Base-by-base conservation (phyloP, 2,329 filamentous ascomycete species). In the Fusarium illudens region DNA sequence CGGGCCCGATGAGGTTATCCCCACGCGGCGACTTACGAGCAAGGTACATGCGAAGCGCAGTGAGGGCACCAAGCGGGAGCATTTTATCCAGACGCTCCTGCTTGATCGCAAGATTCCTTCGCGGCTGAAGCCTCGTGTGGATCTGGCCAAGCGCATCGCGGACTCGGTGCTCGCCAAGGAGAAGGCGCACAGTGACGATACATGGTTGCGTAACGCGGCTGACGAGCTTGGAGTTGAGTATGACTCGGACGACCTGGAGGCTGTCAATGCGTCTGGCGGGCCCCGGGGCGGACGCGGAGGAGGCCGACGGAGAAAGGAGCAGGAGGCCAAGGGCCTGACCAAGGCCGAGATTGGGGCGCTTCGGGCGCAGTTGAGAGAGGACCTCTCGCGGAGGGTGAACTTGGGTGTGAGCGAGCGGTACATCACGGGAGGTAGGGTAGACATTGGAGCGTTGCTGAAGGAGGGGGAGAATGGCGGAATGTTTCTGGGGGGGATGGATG, bases 191-290 rank as follows among this genome's bases (percentile, higher is more conserved):
- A 91, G 91, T 73, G 92, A 97, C 71, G 92, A 97, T 70, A 89
- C 93, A 58, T 96, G 94, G 89, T 83, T 98, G 72, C 88, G 89
- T 42, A 88, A 87, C 49, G 94, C 94, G 0, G 96, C 96, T 0
- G 94, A 97, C 60, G 95, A 98, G 68, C 84, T 99, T 0, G 96
- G 96, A 1, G 92, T 98, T 0, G 95, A 97, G 54, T 97, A 97
- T 76, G 94, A 98, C 75, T 92, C 89, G 63, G 94, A 97, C 33
- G 93, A 96, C 46, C 90, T 97, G 65, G 92, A 91, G 68, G 93
- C 96, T 32, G 92, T 93, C 39, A 90, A 94, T 60, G 90, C 85
- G 36, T 44, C 39, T 1, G 39, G 39, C 6, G 84, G 84, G 8
- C 87, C 89, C 56, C 85, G 86, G 73, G 86, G 87, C 50, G 90